A percentile compares a stretch with the other conserved stretches of the same genome.
These are phyloP conservation scores for Escallonia herrerae DNA, from an alignment of 129 eudicot genomes.

Conservation along the genomic window DNA sequence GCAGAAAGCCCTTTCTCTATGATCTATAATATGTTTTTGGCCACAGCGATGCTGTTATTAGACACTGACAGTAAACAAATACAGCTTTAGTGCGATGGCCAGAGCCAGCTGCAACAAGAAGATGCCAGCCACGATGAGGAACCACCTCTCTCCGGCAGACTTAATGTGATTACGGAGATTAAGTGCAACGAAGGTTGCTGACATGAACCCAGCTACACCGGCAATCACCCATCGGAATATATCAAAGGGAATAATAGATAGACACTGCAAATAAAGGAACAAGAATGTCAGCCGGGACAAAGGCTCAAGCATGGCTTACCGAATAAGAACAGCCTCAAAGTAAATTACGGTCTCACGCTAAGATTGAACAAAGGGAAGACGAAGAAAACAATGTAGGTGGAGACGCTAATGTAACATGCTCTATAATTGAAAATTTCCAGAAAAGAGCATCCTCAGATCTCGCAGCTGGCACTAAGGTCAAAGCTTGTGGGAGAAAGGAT, in stretches of 20 bases:
- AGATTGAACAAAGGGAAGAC: too few species aligned
- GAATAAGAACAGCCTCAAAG: too few species aligned
- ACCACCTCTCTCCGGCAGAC: conserved; percentile 97
- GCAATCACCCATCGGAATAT: conserved; percentile 90
- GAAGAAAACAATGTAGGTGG: too few species aligned
- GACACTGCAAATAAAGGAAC: conserved; percentile 51
- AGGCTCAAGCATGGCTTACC: too few species aligned
- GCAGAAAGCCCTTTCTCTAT: background rate
- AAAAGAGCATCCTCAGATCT: background rate
- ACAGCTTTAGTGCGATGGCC: conserved; percentile 68
- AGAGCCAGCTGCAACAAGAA: conserved; percentile 95
- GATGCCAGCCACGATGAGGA: conserved; percentile 82
- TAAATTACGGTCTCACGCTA: too few species aligned
- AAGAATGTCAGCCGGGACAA: background rate
- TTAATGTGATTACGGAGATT: conserved; percentile 76
- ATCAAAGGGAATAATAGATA: conserved; percentile 68
- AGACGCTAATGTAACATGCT: background rate
- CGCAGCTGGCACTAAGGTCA: too few species aligned
- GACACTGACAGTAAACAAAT: conserved; percentile 60
- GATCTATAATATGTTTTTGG: conserved; percentile 11
- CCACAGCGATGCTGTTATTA: conserved; percentile 3
- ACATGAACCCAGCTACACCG: conserved; percentile 96
- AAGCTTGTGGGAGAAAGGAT: background rate
- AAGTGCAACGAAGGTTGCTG: conserved; percentile 87
- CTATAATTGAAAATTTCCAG: background rate